A percentile compares a stretch with the other conserved stretches of the same genome.
phyloP scores from a whole-genome alignment of 2,329 filamentous ascomycete species.

The Alternaria tenuissima region DNA sequence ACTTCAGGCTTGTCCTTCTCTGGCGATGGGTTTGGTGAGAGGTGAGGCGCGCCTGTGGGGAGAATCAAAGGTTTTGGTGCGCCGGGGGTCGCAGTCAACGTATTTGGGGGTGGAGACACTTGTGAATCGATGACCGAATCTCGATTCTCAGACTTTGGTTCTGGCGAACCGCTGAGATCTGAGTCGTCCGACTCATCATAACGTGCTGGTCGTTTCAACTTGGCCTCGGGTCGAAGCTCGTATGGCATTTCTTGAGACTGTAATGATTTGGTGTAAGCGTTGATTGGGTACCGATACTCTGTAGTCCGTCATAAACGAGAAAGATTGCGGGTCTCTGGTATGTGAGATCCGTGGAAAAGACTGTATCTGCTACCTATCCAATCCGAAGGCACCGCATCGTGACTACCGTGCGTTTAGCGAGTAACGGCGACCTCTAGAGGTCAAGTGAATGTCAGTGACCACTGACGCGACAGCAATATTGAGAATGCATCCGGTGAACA shows the following conservation, averaged over 20 bases:
- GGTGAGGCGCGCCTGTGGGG: background rate
- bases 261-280: background rate
- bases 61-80: background rate
- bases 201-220: constrained; percentile 8
- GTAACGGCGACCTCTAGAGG: background rate
- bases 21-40: background rate
- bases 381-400: background rate
- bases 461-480: background rate
- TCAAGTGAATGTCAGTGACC: constrained; percentile 6
- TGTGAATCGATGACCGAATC: background rate
- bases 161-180: background rate
- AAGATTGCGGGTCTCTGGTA: background rate
- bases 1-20: background rate
- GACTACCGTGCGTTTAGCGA: background rate
- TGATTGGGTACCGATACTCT: constrained; percentile 2
- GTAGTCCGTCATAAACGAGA: background rate
- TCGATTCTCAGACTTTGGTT: background rate
- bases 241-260: constrained; percentile 6
- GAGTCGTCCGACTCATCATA: background rate
- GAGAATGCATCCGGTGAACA: background rate
- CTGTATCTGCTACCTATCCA: background rate
- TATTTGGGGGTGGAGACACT: background rate
- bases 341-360: background rate
- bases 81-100: background rate
- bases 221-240: constrained; percentile 2